phyloP scores from a whole-genome alignment of 805 yeast species.

The Komagataella phaffii region DNA sequence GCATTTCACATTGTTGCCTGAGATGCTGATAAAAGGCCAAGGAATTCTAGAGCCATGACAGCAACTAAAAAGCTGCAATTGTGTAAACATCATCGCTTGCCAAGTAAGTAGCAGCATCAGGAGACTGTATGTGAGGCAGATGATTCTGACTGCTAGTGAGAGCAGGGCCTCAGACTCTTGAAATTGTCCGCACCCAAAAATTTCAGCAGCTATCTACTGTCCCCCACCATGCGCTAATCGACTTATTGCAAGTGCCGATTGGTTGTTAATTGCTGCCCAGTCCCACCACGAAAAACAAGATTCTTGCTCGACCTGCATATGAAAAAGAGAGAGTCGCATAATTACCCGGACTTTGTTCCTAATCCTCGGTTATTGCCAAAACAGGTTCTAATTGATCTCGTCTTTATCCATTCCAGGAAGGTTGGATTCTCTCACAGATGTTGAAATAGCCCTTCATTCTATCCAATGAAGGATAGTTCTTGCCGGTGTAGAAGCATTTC shows the following conservation, averaged over 20 bases:
- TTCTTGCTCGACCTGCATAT: not conserved
- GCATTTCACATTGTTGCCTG: not conserved
- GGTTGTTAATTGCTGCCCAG: not conserved
- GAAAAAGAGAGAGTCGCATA: not conserved
- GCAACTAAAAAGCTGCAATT: not conserved
- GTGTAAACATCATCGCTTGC: not conserved
- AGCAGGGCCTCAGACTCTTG: not conserved
- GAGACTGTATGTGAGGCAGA: too few relatives aligned
- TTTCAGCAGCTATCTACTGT: not conserved
- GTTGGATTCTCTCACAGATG: conserved; percentile 42
- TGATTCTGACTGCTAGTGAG: too few relatives aligned
- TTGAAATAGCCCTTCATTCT: conserved; percentile 33
- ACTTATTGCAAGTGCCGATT: not conserved
- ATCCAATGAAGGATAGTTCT: conserved; percentile 13
- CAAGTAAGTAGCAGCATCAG: not conserved
- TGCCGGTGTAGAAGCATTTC: conserved; percentile 30
- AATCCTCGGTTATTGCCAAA: not conserved
- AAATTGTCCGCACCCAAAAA: not conserved
- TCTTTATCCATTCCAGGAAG: conserved; percentile 26
- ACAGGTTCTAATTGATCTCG: not conserved
- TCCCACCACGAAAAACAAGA: not conserved
- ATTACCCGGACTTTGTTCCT: not conserved
- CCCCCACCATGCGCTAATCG: not conserved
- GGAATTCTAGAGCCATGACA: not conserved
- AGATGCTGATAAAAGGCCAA: not conserved